Base-by-base conservation (phyloP, 768 basidiomycete genomes). In the Clitopilus passeckerianus region DNA sequence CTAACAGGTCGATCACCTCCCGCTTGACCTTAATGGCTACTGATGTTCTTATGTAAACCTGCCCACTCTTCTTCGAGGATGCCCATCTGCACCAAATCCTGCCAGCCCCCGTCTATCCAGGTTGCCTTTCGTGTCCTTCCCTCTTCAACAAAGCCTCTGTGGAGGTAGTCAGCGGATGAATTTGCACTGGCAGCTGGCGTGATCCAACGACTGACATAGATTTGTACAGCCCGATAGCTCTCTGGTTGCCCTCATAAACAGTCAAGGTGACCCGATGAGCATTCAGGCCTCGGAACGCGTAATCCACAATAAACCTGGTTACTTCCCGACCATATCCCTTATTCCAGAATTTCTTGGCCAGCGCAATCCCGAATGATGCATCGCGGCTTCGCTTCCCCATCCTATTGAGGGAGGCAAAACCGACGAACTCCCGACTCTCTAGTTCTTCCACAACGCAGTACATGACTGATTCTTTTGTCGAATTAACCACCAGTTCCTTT, bases 241-340 rank as follows among this genome's bases (percentile, higher is more conserved):
- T 60, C 24, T 57, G 65, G 43, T 80, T 80, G n/a, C 60, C 66
- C 23, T 70, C 71, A 50, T 72, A 65, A 56, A 76, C 74, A 1
- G 62, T 66, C 56, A 80, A 62, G 24, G 78, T 73, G 59, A 80
- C 53, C 18, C 77, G 72, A 33, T 76, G 73, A 61, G 80, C 50
- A 34, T 66, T 70, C 52, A 80, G 63, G 65, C 69, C 70, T 53
- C 69, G 57, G 20, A 80, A 80, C 24, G 67, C 67, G 57, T 77
- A 66, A 23, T 77, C 75, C 12, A 76, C 62, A 15, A 79, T 60
- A 61, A 75, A 80, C 37, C 62, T 60, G 53, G 72, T 71, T 52
- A 69, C 70, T 44, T 80, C 76, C 24, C 68, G 74, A 4, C 77
- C 78, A 56, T 73, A 79, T 0, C 79, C 79, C 12, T 67, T 65